A percentile compares a stretch with the other conserved stretches of the same genome.
Conservation (phyloP, 2,329 filamentous ascomycete genomes). For the Fusarium torulosum region DNA sequence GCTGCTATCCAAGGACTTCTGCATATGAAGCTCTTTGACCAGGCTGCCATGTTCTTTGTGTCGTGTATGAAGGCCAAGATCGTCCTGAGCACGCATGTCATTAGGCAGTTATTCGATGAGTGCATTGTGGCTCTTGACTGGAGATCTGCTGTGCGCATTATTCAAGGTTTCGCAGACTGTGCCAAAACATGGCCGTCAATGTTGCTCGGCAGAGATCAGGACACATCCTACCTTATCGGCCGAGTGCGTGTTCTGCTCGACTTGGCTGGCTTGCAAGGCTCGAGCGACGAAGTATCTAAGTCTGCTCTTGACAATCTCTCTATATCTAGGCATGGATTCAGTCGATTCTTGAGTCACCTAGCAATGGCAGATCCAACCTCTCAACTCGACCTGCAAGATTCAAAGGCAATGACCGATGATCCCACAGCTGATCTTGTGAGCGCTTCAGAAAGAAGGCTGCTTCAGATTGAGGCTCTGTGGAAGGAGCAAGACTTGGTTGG, state of each 20-base stretch:
- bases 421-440: background rate
- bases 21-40: constrained; percentile 59
- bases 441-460: constrained; percentile 44
- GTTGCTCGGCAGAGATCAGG: constrained; percentile 42
- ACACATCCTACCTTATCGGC: constrained; percentile 48
- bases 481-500: constrained; percentile 51
- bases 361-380: constrained; percentile 26
- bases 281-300: constrained; percentile 12
- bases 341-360: constrained; percentile 44
- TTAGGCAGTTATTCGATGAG: constrained; percentile 57
- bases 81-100: constrained; percentile 48
- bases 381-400: constrained; percentile 4
- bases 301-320: constrained; percentile 45
- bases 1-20: constrained; percentile 63
- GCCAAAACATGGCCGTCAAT: constrained; percentile 46
- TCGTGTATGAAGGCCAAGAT: constrained; percentile 55
- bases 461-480: constrained; percentile 53
- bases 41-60: constrained; percentile 59
- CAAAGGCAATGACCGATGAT: background rate
- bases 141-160: constrained; percentile 51
- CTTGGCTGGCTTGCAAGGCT: constrained; percentile 50
- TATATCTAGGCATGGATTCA: constrained; percentile 42
- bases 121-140: constrained; percentile 59
- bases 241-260: constrained; percentile 55
- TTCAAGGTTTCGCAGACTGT: constrained; percentile 48